Evolutionary conservation across 1,284 basidiomycete genomes (phyloP).

Genomic region (Sporisorium exsertum): DNA sequence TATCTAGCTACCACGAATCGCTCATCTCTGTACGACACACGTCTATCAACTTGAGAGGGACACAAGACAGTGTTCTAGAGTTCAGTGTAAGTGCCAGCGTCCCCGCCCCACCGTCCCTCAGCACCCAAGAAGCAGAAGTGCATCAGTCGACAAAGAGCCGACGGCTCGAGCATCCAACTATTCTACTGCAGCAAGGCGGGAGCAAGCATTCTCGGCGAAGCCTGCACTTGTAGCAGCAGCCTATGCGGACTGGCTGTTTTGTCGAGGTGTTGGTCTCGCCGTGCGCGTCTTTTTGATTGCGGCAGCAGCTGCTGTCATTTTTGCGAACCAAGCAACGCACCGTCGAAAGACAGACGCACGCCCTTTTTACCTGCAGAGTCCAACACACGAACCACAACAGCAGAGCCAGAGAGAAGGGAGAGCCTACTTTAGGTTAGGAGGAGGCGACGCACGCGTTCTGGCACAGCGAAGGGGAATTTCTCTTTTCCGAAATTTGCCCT

Average conservation of each 20-base stretch:
- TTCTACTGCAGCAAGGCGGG: too few relatives aligned
- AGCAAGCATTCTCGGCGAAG: background rate
- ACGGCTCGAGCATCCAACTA: too few relatives aligned
- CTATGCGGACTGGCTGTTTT: too few relatives aligned
- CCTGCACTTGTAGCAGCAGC: too few relatives aligned
- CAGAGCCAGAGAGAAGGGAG: background rate
- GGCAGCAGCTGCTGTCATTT: too few relatives aligned
- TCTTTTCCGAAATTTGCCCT: background rate
- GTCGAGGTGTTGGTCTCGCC: slow-evolving; percentile 3
- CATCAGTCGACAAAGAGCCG: too few relatives aligned
- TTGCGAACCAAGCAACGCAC: background rate
- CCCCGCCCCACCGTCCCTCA: background rate
- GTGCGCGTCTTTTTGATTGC: background rate
- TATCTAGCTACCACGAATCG: background rate
- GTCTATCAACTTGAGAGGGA: background rate
- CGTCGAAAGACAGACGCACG: too few relatives aligned
- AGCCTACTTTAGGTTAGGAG: background rate
- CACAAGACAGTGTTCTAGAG: background rate
- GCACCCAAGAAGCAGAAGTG: background rate
- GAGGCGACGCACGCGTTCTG: background rate
- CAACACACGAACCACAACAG: background rate
- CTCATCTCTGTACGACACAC: background rate
- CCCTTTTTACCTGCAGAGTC: too few relatives aligned
- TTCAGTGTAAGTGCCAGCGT: background rate
- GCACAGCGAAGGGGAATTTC: background rate